phyloP scores from a whole-genome alignment of 805 yeast genomes.

The Yamadazyma paraphyllophila region DNA sequence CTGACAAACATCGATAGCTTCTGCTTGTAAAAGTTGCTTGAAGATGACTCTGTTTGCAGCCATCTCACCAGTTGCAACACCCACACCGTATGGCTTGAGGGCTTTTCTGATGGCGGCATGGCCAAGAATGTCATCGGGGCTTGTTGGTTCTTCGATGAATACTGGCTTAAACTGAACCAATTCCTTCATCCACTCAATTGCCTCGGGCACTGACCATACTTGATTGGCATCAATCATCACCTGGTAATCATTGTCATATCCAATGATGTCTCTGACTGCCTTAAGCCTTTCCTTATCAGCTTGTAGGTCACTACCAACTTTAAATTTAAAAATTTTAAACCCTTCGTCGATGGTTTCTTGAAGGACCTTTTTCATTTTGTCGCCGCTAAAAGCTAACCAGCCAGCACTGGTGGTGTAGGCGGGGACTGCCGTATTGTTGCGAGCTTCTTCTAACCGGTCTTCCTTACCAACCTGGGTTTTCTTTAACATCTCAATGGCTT shows the following conservation, averaged over 20 bases:
- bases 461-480: conserved; percentile 28
- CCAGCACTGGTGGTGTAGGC: conserved; percentile 47
- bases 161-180: conserved; percentile 16
- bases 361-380: conserved; percentile 30
- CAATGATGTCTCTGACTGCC: conserved; percentile 39
- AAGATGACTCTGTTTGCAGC: conserved; percentile 17
- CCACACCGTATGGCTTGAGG: conserved; percentile 14
- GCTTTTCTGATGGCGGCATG: conserved; percentile 18
- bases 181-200: conserved; percentile 18
- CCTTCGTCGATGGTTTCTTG: conserved; percentile 34
- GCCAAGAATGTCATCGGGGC: conserved; percentile 17
- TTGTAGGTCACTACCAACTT: conserved; percentile 38
- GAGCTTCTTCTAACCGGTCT: conserved; percentile 19
- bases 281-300: conserved; percentile 32
- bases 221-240: conserved; percentile 17
- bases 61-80: conserved; percentile 18
- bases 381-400: conserved; percentile 43
- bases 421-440: conserved; percentile 35
- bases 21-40: conserved; percentile 17
- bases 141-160: conserved; percentile 17
- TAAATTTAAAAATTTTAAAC: conserved; percentile 40
- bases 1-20: conserved; percentile 17
- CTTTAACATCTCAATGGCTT: conserved; percentile 32
- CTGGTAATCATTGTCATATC: conserved; percentile 28
- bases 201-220: conserved; percentile 18